phyloP scores from a whole-genome alignment of 768 basidiomycete genomes.

The Calocybe indica region DNA sequence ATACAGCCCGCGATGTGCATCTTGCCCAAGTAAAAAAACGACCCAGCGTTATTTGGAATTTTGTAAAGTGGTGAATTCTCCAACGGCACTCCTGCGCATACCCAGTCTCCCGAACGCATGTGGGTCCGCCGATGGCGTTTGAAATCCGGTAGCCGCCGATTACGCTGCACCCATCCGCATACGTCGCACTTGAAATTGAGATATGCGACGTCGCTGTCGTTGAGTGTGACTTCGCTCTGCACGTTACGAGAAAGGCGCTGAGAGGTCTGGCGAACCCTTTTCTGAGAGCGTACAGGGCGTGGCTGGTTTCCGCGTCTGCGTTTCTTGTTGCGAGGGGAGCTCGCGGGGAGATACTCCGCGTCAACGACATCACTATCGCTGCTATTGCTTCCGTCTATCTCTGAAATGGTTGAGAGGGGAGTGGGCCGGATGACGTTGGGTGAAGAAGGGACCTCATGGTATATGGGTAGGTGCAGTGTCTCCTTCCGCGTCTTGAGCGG shows the following conservation, averaged over 20 bases:
- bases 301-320: slow-evolving; percentile 18
- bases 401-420: neutral
- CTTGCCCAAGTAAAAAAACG: slow-evolving; percentile 22
- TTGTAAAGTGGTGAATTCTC: slow-evolving; percentile 12
- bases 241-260: slow-evolving; percentile 31
- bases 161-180: slow-evolving; percentile 42
- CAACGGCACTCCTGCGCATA: slow-evolving; percentile 33
- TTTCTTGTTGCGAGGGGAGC: slow-evolving; percentile 23
- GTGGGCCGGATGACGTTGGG: neutral
- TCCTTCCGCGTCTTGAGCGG: neutral
- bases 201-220: slow-evolving; percentile 3
- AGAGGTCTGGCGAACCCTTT: no score
- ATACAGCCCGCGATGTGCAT: slow-evolving; percentile 35
- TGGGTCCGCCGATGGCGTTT: slow-evolving; percentile 55
- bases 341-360: slow-evolving; percentile 40
- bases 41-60: slow-evolving; percentile 12
- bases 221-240: no score
- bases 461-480: no score
- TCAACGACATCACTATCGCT: slow-evolving; percentile 34
- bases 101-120: slow-evolving; percentile 36
- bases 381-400: slow-evolving; percentile 24
- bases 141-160: slow-evolving; percentile 51
- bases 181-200: slow-evolving; percentile 36
- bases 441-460: no score
- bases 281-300: neutral